Conservation (phyloP, 805 yeast genomes). For the Debaryomyces tyrocola region DNA sequence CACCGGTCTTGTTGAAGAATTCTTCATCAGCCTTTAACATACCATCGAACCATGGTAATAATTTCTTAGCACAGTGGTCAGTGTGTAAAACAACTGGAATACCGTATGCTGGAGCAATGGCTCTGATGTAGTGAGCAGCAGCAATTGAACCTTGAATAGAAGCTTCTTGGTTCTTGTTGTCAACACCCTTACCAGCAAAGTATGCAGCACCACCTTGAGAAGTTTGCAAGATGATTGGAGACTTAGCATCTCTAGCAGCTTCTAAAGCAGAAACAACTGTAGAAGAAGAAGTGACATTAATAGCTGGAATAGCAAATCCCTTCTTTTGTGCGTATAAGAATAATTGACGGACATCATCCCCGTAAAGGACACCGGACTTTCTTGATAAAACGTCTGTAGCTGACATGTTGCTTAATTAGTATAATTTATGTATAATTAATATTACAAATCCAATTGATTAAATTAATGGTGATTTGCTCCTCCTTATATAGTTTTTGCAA, state of each 20-base stretch:
- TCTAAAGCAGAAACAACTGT: conserved; percentile 65
- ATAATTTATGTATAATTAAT: not conserved
- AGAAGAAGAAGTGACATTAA: conserved; percentile 96
- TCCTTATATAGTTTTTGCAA: conserved; percentile 5
- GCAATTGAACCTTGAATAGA: conserved; percentile 94
- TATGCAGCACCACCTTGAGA: conserved; percentile 99
- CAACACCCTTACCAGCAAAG: conserved; percentile 99
- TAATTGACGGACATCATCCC: conserved; percentile 87
- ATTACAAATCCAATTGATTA: not conserved
- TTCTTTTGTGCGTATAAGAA: conserved; percentile 92
- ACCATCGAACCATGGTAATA: conserved; percentile 98
- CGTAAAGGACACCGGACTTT: conserved; percentile 98
- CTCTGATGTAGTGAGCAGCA: conserved; percentile 96
- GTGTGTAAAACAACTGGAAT: conserved; percentile 96
- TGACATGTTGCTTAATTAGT: conserved; percentile 42
- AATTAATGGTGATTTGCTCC: conserved; percentile 3
- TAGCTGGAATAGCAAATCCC: conserved; percentile 97
- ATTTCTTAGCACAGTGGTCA: conserved; percentile 98
- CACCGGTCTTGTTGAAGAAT: conserved; percentile 81
- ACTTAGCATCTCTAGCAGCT: conserved; percentile 51
- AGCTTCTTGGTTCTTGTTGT: conserved; percentile 90
- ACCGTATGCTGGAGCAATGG: conserved; percentile 95
- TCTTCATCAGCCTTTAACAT: conserved; percentile 96
- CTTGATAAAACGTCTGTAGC: conserved; percentile 75
- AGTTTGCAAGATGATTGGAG: conserved; percentile 95